A percentile compares a stretch with the other conserved stretches of the same genome.
These are phyloP conservation scores for Suillus tomentosus DNA, from an alignment of 768 basidiomycete genomes.

Conservation along the genomic window DNA sequence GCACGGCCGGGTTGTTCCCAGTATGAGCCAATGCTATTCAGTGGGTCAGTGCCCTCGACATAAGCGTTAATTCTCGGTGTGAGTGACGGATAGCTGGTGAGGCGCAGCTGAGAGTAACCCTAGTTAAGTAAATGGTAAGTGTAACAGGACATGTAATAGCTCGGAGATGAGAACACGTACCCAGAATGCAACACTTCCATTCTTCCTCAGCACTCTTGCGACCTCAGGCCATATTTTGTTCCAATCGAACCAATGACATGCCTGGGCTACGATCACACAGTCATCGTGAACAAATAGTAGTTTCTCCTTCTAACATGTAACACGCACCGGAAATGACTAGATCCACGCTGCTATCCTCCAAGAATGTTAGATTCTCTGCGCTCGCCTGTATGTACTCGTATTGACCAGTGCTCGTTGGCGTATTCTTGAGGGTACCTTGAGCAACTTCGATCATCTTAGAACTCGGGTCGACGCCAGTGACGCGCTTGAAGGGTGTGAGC, in stretches of 20 bases:
- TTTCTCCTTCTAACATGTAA: background rate
- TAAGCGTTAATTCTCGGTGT: conserved; percentile 63
- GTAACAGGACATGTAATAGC: background rate
- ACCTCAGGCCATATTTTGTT: conserved; percentile 69
- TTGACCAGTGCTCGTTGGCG: conserved; percentile 20
- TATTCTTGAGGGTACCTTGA: conserved; percentile 26
- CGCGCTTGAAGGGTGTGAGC: conserved; percentile 53
- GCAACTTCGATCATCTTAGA: conserved; percentile 67
- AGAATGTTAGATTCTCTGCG: conserved; percentile 56
- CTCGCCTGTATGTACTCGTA: conserved; percentile 40
- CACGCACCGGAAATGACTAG: conserved; percentile 63
- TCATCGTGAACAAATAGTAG: background rate
- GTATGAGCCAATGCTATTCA: conserved; percentile 61
- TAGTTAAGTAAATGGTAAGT: conserved; percentile 20
- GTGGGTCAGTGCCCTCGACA: conserved; percentile 54
- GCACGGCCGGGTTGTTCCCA: conserved; percentile 80
- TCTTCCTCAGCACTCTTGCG: conserved; percentile 55
- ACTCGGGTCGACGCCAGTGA: conserved; percentile 76
- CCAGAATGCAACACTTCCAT: conserved; percentile 76
- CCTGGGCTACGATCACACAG: conserved; percentile 56
- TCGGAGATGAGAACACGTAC: conserved; percentile 38
- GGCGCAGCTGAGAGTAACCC: conserved; percentile 71
- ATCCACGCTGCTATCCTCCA: conserved; percentile 60
- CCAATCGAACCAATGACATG: conserved; percentile 85
- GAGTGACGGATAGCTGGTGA: conserved; percentile 57